Base-by-base conservation (phyloP, 441 rosid genomes). In the Kokia cookei region DNA sequence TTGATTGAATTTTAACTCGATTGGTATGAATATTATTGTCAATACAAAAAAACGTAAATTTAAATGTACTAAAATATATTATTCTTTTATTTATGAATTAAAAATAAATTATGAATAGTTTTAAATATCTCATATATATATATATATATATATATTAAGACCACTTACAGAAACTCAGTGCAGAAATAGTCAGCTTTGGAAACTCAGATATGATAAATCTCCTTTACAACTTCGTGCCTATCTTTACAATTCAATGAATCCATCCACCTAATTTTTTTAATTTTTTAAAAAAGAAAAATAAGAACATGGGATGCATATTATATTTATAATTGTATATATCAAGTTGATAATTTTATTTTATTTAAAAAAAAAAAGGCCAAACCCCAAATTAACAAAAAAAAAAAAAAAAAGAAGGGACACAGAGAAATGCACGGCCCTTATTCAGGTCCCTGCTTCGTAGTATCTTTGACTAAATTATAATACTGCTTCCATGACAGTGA, bases 31-130 rank as follows among this genome's bases (percentile, higher is more conserved):
- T 32, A 32, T 32, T 32, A 6, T 32, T 32, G 7, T 0, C 6
- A 19, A 19, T 19, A 0, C 22, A 19, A 19, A 0, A 19, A 19
- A 19, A 19, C 22, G 22, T 19, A 0, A 19, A 0, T 4, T 32
- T 0, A 0, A 4, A 6, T 32, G 37, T 1, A 0, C 7, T 32
- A 0, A 32, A 32, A 1, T 0, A 0, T 0, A 32, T 32, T 32
- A 32, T 32, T 6, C 37, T 32, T 1, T 0, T 19, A 19, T 19
- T 19, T 19, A 19, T 19, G 22, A 19, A 19, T 19, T 19, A 0
- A 19, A 19, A 19, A 19, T 0, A 19, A 19, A 19, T 19, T 19
- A 19, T 19, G 22, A 19, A 19, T 19, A 19, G 22, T 19, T 19
- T 0, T 19, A 19, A 19, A 19, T 19, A 19, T 19, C 0, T 19